phyloP scores from a whole-genome alignment of 2,329 filamentous ascomycete genomes.

The Aspergillus niger region DNA sequence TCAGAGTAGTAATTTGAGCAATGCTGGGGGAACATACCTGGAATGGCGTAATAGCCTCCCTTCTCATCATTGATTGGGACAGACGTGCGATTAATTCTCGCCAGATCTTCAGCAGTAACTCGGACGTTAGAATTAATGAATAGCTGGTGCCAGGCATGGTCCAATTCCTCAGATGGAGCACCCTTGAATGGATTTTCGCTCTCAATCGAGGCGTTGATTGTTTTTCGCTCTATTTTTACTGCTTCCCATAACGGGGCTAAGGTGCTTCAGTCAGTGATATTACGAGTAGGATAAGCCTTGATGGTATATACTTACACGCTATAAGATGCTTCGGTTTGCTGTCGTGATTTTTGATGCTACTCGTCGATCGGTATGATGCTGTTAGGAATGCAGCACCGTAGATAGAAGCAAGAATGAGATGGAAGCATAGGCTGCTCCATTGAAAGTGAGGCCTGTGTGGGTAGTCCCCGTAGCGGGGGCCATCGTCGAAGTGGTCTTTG shows the following conservation, averaged over 20 bases:
- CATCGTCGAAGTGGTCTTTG: not conserved
- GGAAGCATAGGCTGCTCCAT: not conserved
- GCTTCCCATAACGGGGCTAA: not conserved
- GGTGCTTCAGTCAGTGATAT: not conserved
- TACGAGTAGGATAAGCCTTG: accelerated
- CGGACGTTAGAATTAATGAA: conserved; percentile 1
- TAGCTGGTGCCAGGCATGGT: not conserved
- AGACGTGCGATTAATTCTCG: not conserved
- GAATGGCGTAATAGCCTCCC: not conserved
- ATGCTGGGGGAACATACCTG: not conserved
- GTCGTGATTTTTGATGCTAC: too few relatives aligned
- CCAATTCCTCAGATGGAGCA: not conserved
- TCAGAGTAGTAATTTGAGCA: too few relatives aligned
- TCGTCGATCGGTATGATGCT: not conserved
- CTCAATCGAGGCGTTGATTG: not conserved
- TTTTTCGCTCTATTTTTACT: not conserved
- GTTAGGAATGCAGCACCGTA: not conserved
- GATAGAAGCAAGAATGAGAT: not conserved
- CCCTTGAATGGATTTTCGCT: conserved; percentile 3
- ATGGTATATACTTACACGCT: not conserved
- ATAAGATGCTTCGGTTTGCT: not conserved
- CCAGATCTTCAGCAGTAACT: not conserved
- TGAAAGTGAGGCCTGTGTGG: not conserved
- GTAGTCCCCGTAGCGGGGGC: not conserved
- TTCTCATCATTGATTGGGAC: not conserved